Percentiles rank a stretch among this genome's conserved stretches.
Evolutionary conservation across 2,329 filamentous ascomycete genomes (phyloP).

Genomic region (Ophiostoma piceae): DNA sequence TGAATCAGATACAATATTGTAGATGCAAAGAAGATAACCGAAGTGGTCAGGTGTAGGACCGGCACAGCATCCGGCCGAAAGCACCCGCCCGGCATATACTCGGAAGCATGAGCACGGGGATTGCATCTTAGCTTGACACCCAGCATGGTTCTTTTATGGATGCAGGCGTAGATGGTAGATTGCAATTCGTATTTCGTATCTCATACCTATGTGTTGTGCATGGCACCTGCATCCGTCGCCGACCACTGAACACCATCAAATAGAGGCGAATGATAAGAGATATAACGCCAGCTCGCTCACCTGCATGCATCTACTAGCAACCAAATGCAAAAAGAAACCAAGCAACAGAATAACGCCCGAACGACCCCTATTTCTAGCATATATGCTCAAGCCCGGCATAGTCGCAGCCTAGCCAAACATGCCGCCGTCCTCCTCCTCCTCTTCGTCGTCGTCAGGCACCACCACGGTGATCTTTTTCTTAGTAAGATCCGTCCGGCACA

Average conservation of each 20-base stretch:
- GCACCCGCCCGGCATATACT: background rate
- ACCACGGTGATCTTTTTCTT: conserved; percentile 48
- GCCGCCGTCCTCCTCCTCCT: conserved; percentile 47
- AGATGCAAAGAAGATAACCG: background rate
- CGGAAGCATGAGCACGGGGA: background rate
- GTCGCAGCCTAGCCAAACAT: conserved; percentile 28
- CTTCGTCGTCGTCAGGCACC: conserved; percentile 42
- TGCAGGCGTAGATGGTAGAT: background rate
- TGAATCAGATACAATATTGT: too few relatives aligned
- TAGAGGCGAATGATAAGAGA: background rate
- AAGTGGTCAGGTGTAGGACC: too few relatives aligned
- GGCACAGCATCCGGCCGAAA: background rate
- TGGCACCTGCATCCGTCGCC: background rate
- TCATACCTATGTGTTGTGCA: background rate
- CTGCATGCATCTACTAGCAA: background rate
- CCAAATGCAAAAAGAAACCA: background rate
- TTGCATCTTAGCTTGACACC: background rate
- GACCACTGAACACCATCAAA: background rate
- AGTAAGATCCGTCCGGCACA: conserved; percentile 57
- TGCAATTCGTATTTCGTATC: background rate
- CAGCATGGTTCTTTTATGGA: background rate
- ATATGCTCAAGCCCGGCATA: background rate
- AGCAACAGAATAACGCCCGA: background rate
- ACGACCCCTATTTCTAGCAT: background rate
- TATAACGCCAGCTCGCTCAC: conserved; percentile 10